Conservation (phyloP, 225 moss, liverwort and hornwort species). For the Rhytidiadelphus loreus region DNA sequence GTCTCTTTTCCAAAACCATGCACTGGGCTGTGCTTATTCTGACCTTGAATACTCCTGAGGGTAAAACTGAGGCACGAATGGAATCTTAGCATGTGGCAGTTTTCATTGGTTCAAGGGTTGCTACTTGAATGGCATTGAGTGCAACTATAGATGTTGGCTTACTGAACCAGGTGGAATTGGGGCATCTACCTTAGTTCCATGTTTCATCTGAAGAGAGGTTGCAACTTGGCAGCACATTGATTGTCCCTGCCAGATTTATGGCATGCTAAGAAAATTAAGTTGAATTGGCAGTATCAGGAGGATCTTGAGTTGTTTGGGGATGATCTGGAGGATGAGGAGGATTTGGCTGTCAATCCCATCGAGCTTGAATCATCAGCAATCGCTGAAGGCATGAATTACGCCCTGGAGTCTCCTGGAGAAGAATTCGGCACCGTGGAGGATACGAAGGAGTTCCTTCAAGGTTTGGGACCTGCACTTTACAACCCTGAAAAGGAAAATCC, state of each 20-base stretch:
- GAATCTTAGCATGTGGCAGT: neutral
- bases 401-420: neutral
- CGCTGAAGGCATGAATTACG: constrained; percentile 35
- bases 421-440: constrained; percentile 25
- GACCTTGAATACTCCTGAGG: neutral
- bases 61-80: neutral
- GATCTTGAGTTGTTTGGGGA: constrained; percentile 26
- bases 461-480: constrained; percentile 16
- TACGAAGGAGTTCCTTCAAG: constrained; percentile 22
- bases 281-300: constrained; percentile 28
- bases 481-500: constrained; percentile 31
- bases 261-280: neutral
- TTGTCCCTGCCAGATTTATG: neutral
- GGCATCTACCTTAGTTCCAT: neutral
- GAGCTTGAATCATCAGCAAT: constrained; percentile 41
- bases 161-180: neutral
- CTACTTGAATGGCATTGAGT: neutral
- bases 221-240: neutral
- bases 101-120: neutral
- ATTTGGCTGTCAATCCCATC: constrained; percentile 18
- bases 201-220: neutral
- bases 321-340: constrained; percentile 5
- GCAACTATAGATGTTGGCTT: neutral
- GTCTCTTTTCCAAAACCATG: neutral
- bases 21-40: neutral